These are phyloP conservation scores for Fusarium newnesense DNA, from an alignment of 2,329 filamentous ascomycete genomes.

Conservation along the genomic window DNA sequence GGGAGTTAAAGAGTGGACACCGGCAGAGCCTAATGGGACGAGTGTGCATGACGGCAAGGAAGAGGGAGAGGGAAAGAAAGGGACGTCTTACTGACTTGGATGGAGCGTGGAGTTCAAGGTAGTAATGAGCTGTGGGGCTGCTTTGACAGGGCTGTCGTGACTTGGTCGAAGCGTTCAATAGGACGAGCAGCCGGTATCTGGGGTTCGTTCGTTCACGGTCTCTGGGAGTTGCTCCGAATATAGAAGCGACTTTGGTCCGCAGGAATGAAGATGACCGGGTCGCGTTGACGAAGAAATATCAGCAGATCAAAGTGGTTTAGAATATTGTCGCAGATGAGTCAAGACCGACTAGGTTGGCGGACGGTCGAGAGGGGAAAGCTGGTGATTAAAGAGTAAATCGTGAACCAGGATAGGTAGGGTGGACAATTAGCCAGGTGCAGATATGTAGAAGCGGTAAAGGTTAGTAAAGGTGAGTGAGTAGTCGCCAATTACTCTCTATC, in stretches of 20 bases:
- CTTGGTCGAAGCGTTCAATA: constrained; percentile 40
- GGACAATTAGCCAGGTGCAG: constrained; percentile 23
- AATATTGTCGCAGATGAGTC: constrained; percentile 9
- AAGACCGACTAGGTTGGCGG: background rate
- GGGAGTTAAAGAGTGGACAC: constrained; percentile 40
- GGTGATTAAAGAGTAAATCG: constrained; percentile 20
- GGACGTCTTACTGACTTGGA: constrained; percentile 40
- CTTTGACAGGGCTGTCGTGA: constrained; percentile 43
- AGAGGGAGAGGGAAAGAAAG: constrained; percentile 32
- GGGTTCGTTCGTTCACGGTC: constrained; percentile 36
- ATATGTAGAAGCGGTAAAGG: constrained; percentile 27
- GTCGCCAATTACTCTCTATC: constrained; percentile 26
- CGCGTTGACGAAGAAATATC: constrained; percentile 26
- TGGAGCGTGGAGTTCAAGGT: constrained; percentile 37
- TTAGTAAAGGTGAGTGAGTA: constrained; percentile 6
- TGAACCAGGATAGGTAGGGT: constrained; percentile 28
- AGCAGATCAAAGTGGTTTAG: background rate
- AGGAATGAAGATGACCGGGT: constrained; percentile 25
- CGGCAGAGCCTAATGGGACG: constrained; percentile 39
- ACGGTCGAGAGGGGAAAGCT: constrained; percentile 2
- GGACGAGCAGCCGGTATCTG: constrained; percentile 35
- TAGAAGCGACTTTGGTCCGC: constrained; percentile 34
- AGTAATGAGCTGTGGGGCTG: constrained; percentile 43
- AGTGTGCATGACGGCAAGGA: constrained; percentile 42
- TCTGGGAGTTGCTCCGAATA: constrained; percentile 27